Conservation (phyloP, 139 green algal genomes). For the Zygnema cylindricum region DNA sequence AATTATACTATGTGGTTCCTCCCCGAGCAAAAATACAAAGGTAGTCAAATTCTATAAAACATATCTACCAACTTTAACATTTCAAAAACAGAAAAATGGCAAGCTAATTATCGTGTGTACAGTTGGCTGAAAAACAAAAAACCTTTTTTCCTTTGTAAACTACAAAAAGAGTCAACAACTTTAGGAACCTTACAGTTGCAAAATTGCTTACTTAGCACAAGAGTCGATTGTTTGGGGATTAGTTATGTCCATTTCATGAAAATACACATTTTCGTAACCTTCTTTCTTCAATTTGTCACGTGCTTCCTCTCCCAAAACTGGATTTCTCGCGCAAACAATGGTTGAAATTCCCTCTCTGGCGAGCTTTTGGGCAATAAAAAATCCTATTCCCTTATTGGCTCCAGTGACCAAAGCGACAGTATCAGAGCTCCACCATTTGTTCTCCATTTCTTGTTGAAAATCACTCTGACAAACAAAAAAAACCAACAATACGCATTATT, state of each 20-base stretch:
- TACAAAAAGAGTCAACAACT: too few relatives aligned
- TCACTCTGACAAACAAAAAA: neutral
- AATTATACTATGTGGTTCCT: too few relatives aligned
- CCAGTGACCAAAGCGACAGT: conserved; percentile 56
- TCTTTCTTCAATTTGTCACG: conserved; percentile 52
- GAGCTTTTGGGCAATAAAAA: conserved; percentile 56
- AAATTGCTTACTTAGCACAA: conserved; percentile 34
- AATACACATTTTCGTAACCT: conserved; percentile 43
- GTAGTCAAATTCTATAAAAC: too few relatives aligned
- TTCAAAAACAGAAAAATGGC: neutral
- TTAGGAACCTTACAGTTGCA: neutral
- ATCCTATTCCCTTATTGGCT: conserved; percentile 64
- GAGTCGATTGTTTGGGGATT: conserved; percentile 46
- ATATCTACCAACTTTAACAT: conserved; percentile 8
- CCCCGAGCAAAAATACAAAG: too few relatives aligned
- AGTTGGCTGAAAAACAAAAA: too few relatives aligned
- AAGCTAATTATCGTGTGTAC: too few relatives aligned
- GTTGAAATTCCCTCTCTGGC: conserved; percentile 46
- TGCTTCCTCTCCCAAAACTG: conserved; percentile 48
- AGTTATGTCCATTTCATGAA: conserved; percentile 58
- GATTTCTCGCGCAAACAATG: conserved; percentile 47
- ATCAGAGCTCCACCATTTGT: conserved; percentile 36
- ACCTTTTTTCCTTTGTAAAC: too few relatives aligned
- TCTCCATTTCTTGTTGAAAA: neutral
- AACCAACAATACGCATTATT: too few relatives aligned